phyloP scores from a whole-genome alignment of 202 grass and related monocot species.

The Digitaria exilis region DNA sequence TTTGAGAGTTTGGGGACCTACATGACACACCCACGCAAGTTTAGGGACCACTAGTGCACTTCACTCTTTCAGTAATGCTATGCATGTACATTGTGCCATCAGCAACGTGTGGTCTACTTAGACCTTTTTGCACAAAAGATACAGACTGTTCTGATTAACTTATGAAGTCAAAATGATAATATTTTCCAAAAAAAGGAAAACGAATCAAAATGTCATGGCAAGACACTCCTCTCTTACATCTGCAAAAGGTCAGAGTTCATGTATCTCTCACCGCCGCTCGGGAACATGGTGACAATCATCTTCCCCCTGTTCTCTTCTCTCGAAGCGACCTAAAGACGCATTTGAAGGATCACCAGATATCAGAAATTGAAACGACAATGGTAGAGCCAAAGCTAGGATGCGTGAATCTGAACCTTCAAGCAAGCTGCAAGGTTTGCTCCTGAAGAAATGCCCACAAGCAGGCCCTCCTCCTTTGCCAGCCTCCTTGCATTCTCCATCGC shows the following conservation, averaged over 20 bases:
- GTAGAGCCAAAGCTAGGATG: background rate
- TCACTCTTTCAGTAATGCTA: too few relatives aligned
- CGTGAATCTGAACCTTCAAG: conserved; percentile 55
- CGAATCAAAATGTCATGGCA: conserved; percentile 63
- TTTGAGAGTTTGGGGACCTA: too few relatives aligned
- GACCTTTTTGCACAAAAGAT: background rate
- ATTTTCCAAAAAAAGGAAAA: background rate
- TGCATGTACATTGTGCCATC: too few relatives aligned
- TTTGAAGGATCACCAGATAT: conserved; percentile 20
- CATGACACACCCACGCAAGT: too few relatives aligned
- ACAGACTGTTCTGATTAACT: background rate
- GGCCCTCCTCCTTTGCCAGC: conserved; percentile 79
- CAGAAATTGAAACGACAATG: background rate
- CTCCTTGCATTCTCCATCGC: conserved; percentile 77
- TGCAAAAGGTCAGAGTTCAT: conserved; percentile 65
- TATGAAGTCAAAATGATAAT: background rate
- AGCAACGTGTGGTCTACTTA: too few relatives aligned
- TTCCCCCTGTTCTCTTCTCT: conserved; percentile 70
- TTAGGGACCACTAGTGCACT: too few relatives aligned
- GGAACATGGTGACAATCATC: conserved; percentile 56
- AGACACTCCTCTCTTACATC: conserved; percentile 59
- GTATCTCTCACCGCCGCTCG: conserved; percentile 82
- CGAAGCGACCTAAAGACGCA: conserved; percentile 42
- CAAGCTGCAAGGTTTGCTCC: conserved; percentile 81
- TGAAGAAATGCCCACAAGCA: conserved; percentile 89